A percentile compares a stretch with the other conserved stretches of the same genome.
Evolutionary conservation across 2,329 filamentous ascomycete genomes (phyloP).

Genomic region (Penicillium digitatum): DNA sequence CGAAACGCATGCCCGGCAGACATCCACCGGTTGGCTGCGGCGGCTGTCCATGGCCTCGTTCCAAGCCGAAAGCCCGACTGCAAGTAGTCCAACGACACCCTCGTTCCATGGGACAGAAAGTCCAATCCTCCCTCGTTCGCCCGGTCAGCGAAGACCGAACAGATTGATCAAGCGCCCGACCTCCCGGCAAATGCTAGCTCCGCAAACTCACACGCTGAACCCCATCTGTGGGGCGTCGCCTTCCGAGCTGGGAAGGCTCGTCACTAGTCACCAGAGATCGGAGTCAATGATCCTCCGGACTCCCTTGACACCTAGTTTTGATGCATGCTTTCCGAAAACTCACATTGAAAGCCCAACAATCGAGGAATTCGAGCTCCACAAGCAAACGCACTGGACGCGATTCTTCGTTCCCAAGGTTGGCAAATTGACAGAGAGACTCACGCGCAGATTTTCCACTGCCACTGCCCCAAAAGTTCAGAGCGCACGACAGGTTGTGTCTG

Average conservation of each 20-base stretch:
- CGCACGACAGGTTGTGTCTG: slow-evolving; percentile 45
- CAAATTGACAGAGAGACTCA: slow-evolving; percentile 29
- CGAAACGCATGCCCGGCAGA: slow-evolving; percentile 32
- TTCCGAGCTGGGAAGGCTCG: slow-evolving; percentile 55
- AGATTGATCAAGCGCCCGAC: slow-evolving; percentile 48
- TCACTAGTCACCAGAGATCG: slow-evolving; percentile 61
- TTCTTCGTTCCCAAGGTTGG: slow-evolving; percentile 37
- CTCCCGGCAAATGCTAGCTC: too few relatives aligned
- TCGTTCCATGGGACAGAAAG: slow-evolving; percentile 53
- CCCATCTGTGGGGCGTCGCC: slow-evolving; percentile 36
- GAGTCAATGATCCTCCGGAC: slow-evolving; percentile 49
- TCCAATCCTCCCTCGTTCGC: slow-evolving; percentile 43
- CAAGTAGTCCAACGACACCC: slow-evolving; percentile 50
- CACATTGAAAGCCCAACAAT: slow-evolving; percentile 5
- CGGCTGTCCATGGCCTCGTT: slow-evolving; percentile 53
- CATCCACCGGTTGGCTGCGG: slow-evolving; percentile 54
- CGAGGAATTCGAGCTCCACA: slow-evolving; percentile 13
- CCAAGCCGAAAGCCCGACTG: slow-evolving; percentile 46
- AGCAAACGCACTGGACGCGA: slow-evolving; percentile 34
- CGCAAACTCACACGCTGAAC: slow-evolving; percentile 32
- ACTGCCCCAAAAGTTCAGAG: slow-evolving; percentile 34
- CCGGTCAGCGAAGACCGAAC: slow-evolving; percentile 45
- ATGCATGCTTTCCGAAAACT: slow-evolving; percentile 19
- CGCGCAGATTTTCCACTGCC: slow-evolving; percentile 41
- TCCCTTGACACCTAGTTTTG: slow-evolving; percentile 31